Evolutionary conservation across 345 rosid genomes (phyloP).

Genomic region (Excoecaria cochinchinensis): DNA sequence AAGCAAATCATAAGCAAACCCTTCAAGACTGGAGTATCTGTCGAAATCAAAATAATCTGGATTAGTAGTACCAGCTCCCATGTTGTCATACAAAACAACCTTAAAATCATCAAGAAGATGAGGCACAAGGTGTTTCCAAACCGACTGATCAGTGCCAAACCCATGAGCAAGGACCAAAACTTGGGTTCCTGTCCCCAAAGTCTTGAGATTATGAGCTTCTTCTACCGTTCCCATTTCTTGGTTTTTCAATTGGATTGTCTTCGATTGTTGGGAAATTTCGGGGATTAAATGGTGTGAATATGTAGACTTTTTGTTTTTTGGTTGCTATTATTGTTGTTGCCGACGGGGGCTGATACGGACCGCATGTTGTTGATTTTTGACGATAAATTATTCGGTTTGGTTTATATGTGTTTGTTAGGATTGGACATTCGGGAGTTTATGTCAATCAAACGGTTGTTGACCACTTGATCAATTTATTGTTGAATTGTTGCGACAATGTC

Average conservation of each 20-base stretch:
- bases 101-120: conserved; percentile 66
- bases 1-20: conserved; percentile 71
- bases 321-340: background rate
- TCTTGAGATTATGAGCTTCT: conserved; percentile 80
- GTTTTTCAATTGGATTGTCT: too few relatives aligned
- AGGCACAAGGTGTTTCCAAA: conserved; percentile 88
- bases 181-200: conserved; percentile 60
- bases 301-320: background rate
- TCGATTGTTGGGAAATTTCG: background rate
- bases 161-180: conserved; percentile 74
- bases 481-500: background rate
- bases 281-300: background rate
- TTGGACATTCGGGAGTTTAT: background rate
- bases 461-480: background rate
- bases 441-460: background rate
- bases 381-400: conserved; percentile 1
- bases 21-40: conserved; percentile 72
- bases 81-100: conserved; percentile 74
- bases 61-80: conserved; percentile 92
- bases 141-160: conserved; percentile 91
- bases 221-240: conserved; percentile 66
- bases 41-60: conserved; percentile 84
- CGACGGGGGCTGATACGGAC: conserved; percentile 1
- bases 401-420: background rate
- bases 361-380: conserved; percentile 3